Conservation (phyloP, 2,329 filamentous ascomycete species). For the Ophiostoma angusticollis region DNA sequence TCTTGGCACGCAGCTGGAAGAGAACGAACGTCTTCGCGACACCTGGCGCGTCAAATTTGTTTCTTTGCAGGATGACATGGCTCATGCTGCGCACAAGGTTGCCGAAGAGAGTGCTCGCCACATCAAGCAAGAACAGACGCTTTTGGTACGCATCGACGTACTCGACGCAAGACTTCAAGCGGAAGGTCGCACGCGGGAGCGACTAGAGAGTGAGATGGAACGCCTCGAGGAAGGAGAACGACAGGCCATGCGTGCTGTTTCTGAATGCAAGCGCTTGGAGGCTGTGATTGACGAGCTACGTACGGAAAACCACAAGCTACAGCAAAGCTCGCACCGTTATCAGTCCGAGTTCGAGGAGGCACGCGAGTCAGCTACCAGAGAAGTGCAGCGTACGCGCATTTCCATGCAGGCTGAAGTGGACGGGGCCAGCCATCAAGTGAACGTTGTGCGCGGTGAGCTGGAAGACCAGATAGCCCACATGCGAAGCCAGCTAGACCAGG, state of each 20-base stretch:
- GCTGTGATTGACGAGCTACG: constrained; percentile 41
- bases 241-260: constrained; percentile 50
- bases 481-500: constrained; percentile 62
- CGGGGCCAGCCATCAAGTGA: constrained; percentile 71
- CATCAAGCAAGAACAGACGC: constrained; percentile 65
- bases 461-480: constrained; percentile 66
- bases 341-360: constrained; percentile 78
- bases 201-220: constrained; percentile 53
- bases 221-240: constrained; percentile 52
- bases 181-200: constrained; percentile 57
- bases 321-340: constrained; percentile 53
- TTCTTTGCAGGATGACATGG: constrained; percentile 78
- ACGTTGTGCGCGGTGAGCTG: constrained; percentile 66
- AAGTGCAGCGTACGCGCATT: constrained; percentile 68
- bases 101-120: constrained; percentile 70
- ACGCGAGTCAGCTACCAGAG: constrained; percentile 62
- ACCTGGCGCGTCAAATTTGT: constrained; percentile 75
- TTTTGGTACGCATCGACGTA: constrained; percentile 66
- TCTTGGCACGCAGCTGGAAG: constrained; percentile 66
- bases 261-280: constrained; percentile 49
- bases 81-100: constrained; percentile 62
- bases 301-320: constrained; percentile 58
- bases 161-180: constrained; percentile 65
- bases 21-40: constrained; percentile 74
- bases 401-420: constrained; percentile 74